Evolutionary conservation across 2,329 filamentous ascomycete species (phyloP).

Genomic region (Falciphora oryzae): DNA sequence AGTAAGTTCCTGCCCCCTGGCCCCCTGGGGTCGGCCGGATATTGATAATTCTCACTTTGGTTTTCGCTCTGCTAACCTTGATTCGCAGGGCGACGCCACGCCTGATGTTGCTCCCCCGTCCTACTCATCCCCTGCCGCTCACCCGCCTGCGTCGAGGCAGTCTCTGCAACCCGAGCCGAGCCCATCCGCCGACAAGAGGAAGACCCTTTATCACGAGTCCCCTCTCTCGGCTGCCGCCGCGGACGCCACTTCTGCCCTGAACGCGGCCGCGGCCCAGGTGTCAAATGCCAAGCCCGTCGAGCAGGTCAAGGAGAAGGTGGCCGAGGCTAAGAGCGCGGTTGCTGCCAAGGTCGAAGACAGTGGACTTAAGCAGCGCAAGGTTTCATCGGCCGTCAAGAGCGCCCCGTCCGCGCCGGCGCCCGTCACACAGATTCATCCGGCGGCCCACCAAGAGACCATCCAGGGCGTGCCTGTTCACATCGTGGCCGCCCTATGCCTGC

Average conservation of each 20-base stretch:
- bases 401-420: not conserved
- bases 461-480: constrained; percentile 85
- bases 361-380: constrained; percentile 75
- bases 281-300: constrained; percentile 17
- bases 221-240: constrained; percentile 13
- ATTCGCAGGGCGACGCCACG: constrained; percentile 24
- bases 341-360: constrained; percentile 62
- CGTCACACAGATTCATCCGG: constrained; percentile 9
- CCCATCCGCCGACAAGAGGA: constrained; percentile 12
- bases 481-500: constrained; percentile 74
- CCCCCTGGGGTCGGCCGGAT: not conserved
- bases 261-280: constrained; percentile 12
- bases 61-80: not conserved
- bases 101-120: constrained; percentile 25
- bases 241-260: constrained; percentile 17
- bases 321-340: constrained; percentile 70
- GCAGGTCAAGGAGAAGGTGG: constrained; percentile 24
- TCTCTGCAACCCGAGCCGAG: constrained; percentile 2
- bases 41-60: not conserved
- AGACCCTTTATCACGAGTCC: constrained; percentile 9
- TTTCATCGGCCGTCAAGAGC: constrained; percentile 6
- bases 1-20: constrained; percentile 14
- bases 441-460: constrained; percentile 36
- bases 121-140: constrained; percentile 25
- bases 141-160: not conserved